These are phyloP conservation scores for Tothia fuscella DNA, from an alignment of 2,329 filamentous ascomycete genomes.

Conservation along the genomic window DNA sequence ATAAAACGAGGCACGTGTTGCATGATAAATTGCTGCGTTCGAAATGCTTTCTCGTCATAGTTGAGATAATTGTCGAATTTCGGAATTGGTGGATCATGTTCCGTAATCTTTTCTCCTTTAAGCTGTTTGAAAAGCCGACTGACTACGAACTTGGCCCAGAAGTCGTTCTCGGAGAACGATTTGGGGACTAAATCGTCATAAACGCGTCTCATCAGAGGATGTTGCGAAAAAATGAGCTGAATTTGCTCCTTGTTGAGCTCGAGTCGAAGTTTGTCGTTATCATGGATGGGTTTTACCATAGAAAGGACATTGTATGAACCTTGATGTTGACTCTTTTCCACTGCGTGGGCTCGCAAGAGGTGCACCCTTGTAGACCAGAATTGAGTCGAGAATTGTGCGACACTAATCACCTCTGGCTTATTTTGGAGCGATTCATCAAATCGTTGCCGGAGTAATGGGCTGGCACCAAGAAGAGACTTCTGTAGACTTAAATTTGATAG, in stretches of 20 bases:
- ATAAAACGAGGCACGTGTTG: slow-evolving; percentile 76
- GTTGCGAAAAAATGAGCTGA: slow-evolving; percentile 82
- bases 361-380: slow-evolving; percentile 90
- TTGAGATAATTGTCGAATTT: slow-evolving; percentile 80
- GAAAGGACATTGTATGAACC: slow-evolving; percentile 92
- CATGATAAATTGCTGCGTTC: slow-evolving; percentile 33
- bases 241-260: slow-evolving; percentile 88
- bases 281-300: slow-evolving; percentile 68
- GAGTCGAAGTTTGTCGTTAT: slow-evolving; percentile 57
- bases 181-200: slow-evolving; percentile 82
- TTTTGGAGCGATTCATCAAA: slow-evolving; percentile 69
- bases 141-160: slow-evolving; percentile 91
- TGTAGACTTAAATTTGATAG: slow-evolving; percentile 72
- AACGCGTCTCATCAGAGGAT: slow-evolving; percentile 77
- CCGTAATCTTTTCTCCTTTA: slow-evolving; percentile 74
- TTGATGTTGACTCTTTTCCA: slow-evolving; percentile 73
- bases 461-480: slow-evolving; percentile 74
- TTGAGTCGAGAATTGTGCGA: slow-evolving; percentile 72
- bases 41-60: slow-evolving; percentile 46
- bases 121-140: slow-evolving; percentile 84
- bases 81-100: slow-evolving; percentile 63
- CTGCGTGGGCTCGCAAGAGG: slow-evolving; percentile 77
- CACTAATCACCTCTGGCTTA: slow-evolving; percentile 73
- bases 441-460: slow-evolving; percentile 62
- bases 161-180: slow-evolving; percentile 54